These are phyloP conservation scores for Hypomontagnella submonticulosa DNA, from an alignment of 495 filamentous ascomycete species.

Conservation along the genomic window DNA sequence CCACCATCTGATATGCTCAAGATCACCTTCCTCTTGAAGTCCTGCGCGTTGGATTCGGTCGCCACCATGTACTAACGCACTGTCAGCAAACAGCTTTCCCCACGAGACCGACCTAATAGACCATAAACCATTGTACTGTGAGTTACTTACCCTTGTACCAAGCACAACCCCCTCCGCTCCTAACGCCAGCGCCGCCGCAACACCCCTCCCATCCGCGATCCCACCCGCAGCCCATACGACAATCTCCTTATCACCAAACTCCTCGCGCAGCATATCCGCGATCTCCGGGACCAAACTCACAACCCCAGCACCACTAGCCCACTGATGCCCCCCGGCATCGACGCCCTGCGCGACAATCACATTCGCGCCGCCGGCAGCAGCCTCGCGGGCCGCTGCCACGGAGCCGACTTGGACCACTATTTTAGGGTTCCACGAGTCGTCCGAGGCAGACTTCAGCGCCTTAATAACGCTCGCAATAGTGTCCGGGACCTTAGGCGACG, in stretches of 20 bases:
- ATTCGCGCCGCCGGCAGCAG: constrained; percentile 61
- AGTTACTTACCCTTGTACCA: constrained; percentile 70
- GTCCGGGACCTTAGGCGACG: constrained; percentile 57
- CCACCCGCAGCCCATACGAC: constrained; percentile 78
- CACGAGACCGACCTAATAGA: neutral
- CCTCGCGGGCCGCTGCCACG: constrained; percentile 64
- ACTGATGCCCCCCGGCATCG: constrained; percentile 82
- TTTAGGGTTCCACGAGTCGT: constrained; percentile 52
- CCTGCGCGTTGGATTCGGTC: constrained; percentile 68
- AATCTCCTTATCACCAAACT: constrained; percentile 54
- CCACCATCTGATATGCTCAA: constrained; percentile 72
- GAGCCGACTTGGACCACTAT: constrained; percentile 76
- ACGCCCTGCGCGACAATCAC: constrained; percentile 77
- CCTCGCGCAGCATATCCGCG: constrained; percentile 60
- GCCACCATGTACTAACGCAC: constrained; percentile 67
- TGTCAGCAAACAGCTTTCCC: constrained; percentile 12
- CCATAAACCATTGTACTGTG: neutral
- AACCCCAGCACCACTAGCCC: constrained; percentile 66
- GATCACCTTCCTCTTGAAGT: constrained; percentile 70
- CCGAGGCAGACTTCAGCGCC: constrained; percentile 40
- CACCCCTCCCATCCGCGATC: constrained; percentile 73
- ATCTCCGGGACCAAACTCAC: constrained; percentile 56
- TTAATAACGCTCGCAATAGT: constrained; percentile 58
- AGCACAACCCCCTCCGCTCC: constrained; percentile 74
- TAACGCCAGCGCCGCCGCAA: constrained; percentile 70